Evolutionary conservation across 352 stramenopile genomes (phyloP).

Genomic region (Pythium diclinum): DNA sequence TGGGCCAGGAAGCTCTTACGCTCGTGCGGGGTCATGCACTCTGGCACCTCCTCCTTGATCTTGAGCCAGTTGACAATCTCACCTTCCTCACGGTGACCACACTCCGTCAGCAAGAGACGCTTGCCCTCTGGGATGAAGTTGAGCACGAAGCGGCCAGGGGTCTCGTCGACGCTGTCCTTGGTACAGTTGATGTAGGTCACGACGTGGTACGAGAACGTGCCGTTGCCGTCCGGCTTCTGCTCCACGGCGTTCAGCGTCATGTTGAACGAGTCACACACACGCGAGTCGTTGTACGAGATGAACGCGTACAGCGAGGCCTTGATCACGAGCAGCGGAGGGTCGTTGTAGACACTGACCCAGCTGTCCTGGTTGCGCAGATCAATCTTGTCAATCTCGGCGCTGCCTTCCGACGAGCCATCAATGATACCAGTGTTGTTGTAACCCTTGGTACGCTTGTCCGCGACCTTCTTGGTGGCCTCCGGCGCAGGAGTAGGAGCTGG

Average conservation of each 20-base stretch:
- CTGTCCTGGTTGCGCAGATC: slow-evolving; percentile 65
- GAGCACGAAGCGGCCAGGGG: slow-evolving; percentile 72
- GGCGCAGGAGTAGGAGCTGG: slow-evolving; percentile 10
- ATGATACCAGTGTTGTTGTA: slow-evolving; percentile 75
- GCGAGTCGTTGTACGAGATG: slow-evolving; percentile 81
- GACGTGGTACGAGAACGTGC: slow-evolving; percentile 76
- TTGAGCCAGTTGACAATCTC: slow-evolving; percentile 87
- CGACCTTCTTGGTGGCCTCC: slow-evolving; percentile 25
- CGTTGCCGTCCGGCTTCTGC: slow-evolving; percentile 72
- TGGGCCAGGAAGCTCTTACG: slow-evolving; percentile 80
- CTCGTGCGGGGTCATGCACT: slow-evolving; percentile 79
- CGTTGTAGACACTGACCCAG: slow-evolving; percentile 82
- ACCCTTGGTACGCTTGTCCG: slow-evolving; percentile 65
- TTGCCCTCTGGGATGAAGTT: slow-evolving; percentile 84
- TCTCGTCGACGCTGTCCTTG: slow-evolving; percentile 69
- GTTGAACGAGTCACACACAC: slow-evolving; percentile 82
- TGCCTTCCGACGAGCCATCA: slow-evolving; percentile 74
- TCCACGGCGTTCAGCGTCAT: slow-evolving; percentile 85
- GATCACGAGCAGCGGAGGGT: slow-evolving; percentile 74
- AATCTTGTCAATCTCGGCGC: slow-evolving; percentile 83
- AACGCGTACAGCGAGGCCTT: slow-evolving; percentile 86
- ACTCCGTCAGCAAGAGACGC: slow-evolving; percentile 74
- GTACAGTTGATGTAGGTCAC: slow-evolving; percentile 86
- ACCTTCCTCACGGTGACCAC: slow-evolving; percentile 76
- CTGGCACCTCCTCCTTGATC: slow-evolving; percentile 74